phyloP scores from a whole-genome alignment of 108 stramenopile species.

The Pseudonitzschia pungens region DNA sequence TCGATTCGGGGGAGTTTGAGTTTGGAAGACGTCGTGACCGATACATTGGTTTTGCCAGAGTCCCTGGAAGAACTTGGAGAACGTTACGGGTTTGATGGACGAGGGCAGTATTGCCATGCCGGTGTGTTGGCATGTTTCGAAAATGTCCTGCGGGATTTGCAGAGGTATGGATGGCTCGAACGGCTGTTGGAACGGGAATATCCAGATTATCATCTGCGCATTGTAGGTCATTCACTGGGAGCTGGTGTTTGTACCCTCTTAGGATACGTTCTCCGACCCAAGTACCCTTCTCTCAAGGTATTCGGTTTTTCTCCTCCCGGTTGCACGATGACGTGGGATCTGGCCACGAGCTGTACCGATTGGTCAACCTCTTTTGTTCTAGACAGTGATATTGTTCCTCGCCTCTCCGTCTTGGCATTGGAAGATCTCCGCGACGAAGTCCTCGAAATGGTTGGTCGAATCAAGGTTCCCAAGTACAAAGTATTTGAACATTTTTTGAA shows the following conservation, averaged over 20 bases:
- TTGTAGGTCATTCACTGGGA: slow-evolving; percentile 94
- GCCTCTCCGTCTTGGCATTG: slow-evolving; percentile 77
- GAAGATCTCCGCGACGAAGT: slow-evolving; percentile 80
- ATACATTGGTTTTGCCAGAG: slow-evolving; percentile 85
- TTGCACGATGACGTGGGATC: slow-evolving; percentile 79
- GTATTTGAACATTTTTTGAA: slow-evolving; percentile 48
- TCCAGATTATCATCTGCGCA: slow-evolving; percentile 74
- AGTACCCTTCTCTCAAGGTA: slow-evolving; percentile 76
- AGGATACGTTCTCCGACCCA: slow-evolving; percentile 71
- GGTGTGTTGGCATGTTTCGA: slow-evolving; percentile 79
- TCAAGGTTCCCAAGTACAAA: slow-evolving; percentile 83
- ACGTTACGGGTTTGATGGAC: slow-evolving; percentile 83
- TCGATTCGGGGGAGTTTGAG: slow-evolving; percentile 93
- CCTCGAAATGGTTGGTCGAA: slow-evolving; percentile 75
- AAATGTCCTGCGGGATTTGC: slow-evolving; percentile 81
- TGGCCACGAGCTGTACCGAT: slow-evolving; percentile 62
- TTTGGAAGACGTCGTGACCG: slow-evolving; percentile 94
- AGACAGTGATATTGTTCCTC: slow-evolving; percentile 89
- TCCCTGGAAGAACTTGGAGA: slow-evolving; percentile 70
- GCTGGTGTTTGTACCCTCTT: slow-evolving; percentile 89
- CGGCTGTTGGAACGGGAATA: slow-evolving; percentile 60
- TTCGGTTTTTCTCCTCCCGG: slow-evolving; percentile 90
- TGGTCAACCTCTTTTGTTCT: slow-evolving; percentile 82
- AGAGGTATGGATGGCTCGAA: slow-evolving; percentile 65
- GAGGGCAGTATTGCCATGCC: slow-evolving; percentile 83